phyloP scores from a whole-genome alignment of 768 basidiomycete species.

The Mycena rebaudengoi region DNA sequence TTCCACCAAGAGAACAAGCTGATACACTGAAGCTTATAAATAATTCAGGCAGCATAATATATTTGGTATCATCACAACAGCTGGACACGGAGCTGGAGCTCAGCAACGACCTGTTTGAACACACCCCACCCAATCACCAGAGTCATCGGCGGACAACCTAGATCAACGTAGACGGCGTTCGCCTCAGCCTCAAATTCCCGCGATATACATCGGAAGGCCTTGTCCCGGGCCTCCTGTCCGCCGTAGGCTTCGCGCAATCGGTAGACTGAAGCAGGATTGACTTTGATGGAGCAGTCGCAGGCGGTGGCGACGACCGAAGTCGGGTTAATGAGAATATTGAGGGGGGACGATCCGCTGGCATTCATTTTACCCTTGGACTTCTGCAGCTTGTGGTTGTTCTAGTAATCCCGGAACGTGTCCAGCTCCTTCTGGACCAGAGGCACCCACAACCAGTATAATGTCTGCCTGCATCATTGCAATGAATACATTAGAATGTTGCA shows the following conservation, averaged over 20 bases:
- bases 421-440: slow-evolving; percentile 1
- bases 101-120: no score
- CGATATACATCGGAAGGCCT: slow-evolving; percentile 6
- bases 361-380: background rate
- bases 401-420: background rate
- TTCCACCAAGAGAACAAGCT: no score
- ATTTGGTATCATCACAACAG: no score
- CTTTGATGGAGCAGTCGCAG: background rate
- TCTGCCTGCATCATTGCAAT: background rate
- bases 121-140: background rate
- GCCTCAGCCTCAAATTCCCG: slow-evolving; percentile 8
- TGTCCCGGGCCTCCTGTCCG: background rate
- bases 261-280: background rate
- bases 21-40: no score
- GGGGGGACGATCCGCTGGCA: background rate
- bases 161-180: background rate
- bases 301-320: background rate
- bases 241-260: background rate
- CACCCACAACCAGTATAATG: slow-evolving; percentile 11
- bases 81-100: no score
- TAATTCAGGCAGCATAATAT: no score
- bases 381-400: slow-evolving; percentile 2
- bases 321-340: background rate
- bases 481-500: background rate
- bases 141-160: slow-evolving; percentile 3